Evolutionary conservation across 768 basidiomycete genomes (phyloP).

Genomic region (Hygrophorus russula): DNA sequence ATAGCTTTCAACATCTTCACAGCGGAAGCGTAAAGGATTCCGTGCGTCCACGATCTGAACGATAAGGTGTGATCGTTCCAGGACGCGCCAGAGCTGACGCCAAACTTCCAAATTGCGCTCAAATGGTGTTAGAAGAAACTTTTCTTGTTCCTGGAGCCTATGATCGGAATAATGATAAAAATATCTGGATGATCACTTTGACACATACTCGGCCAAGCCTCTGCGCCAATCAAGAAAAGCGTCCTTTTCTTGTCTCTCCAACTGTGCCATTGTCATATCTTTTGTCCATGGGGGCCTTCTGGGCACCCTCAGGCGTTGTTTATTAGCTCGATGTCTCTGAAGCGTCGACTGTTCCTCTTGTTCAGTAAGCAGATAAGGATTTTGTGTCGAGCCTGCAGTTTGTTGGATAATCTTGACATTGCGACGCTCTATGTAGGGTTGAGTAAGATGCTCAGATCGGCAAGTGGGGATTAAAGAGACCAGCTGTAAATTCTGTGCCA

Average conservation of each 20-base stretch:
- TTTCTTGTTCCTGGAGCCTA: constrained; percentile 81
- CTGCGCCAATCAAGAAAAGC: constrained; percentile 91
- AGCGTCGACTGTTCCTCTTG: constrained; percentile 71
- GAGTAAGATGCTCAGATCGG: neutral
- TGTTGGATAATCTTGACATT: constrained; percentile 72
- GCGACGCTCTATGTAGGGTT: constrained; percentile 43
- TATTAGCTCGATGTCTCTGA: constrained; percentile 67
- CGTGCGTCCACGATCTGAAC: constrained; percentile 96
- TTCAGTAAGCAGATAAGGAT: constrained; percentile 78
- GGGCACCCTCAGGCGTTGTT: constrained; percentile 71
- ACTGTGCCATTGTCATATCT: constrained; percentile 58
- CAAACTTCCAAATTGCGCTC: constrained; percentile 98
- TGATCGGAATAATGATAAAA: constrained; percentile 1
- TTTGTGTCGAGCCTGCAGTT: constrained; percentile 43
- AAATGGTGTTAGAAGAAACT: constrained; percentile 88
- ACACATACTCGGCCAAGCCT: constrained; percentile 77
- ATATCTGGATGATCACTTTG: neutral
- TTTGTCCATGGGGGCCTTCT: constrained; percentile 86
- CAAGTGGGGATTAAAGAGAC: constrained; percentile 28
- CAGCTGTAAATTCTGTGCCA: constrained; percentile 92
- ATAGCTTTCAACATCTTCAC: constrained; percentile 83
- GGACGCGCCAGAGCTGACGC: constrained; percentile 95
- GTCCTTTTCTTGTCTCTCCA: constrained; percentile 84
- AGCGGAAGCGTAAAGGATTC: constrained; percentile 87
- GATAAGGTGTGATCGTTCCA: constrained; percentile 88